These are phyloP conservation scores for Alternaria angustiovoidea DNA, from an alignment of 2,329 filamentous ascomycete species.

Conservation along the genomic window DNA sequence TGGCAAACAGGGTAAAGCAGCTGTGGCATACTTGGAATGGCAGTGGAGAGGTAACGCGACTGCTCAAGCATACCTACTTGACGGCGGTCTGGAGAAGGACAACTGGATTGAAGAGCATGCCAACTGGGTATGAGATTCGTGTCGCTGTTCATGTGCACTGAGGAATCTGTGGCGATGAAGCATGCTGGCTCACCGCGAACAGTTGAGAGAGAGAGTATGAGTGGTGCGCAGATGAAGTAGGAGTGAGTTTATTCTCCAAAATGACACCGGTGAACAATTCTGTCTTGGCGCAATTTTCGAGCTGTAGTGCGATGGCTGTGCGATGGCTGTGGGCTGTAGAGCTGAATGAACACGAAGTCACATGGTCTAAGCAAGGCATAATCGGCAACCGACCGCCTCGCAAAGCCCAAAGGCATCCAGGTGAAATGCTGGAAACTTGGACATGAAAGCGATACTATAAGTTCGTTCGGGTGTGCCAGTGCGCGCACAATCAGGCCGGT, in stretches of 20 bases:
- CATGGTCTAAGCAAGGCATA: not conserved
- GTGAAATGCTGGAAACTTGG: not conserved
- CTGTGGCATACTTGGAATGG: slow-evolving; percentile 31
- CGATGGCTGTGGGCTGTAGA: slow-evolving; percentile 1
- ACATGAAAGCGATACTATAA: not conserved
- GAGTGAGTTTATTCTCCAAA: not conserved
- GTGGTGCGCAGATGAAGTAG: not conserved
- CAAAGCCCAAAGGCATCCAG: not conserved
- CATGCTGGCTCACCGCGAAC: not conserved
- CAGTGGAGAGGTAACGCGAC: slow-evolving; percentile 28
- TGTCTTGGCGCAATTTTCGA: not conserved
- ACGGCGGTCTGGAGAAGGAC: slow-evolving; percentile 27
- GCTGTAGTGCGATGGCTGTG: not conserved
- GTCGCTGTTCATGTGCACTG: not conserved
- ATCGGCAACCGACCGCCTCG: not conserved
- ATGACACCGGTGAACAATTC: not conserved
- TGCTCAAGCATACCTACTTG: slow-evolving; percentile 25
- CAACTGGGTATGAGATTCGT: slow-evolving; percentile 14
- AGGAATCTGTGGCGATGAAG: not conserved
- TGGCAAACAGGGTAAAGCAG: slow-evolving; percentile 32
- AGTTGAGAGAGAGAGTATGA: not conserved
- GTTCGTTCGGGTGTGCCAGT: not conserved
- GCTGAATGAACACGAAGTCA: slow-evolving; percentile 5
- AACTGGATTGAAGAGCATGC: slow-evolving; percentile 26
- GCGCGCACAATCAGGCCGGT: not conserved